Conservation (phyloP, 139 green algal species). For the Pseudopediastrum boryanum region DNA sequence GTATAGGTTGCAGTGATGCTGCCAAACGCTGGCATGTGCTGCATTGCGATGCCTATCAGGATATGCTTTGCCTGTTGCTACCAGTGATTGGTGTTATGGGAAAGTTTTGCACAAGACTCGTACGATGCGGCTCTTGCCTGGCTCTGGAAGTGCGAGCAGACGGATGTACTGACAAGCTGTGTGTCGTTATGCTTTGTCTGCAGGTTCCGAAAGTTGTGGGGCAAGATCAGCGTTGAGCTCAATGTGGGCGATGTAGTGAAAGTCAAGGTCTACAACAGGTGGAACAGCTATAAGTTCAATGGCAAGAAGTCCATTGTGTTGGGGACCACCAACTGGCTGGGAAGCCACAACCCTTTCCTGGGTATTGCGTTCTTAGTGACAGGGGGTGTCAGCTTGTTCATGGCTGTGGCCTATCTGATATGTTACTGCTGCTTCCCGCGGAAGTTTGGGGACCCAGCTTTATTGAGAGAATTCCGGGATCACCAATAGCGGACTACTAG, state of each 20-base stretch:
- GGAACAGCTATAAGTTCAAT: conserved; percentile 82
- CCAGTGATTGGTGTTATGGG: no score
- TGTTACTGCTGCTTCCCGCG: conserved; percentile 38
- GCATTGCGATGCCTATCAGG: no score
- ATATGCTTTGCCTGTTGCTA: no score
- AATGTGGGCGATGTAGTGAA: conserved; percentile 47
- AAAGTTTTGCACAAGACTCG: no score
- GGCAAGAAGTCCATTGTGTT: conserved; percentile 79
- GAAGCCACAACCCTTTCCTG: conserved; percentile 80
- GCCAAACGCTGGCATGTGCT: no score
- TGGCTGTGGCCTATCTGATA: conserved; percentile 53
- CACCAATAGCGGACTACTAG: no score
- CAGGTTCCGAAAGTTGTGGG: conserved; percentile 72
- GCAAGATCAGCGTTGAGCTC: conserved; percentile 44
- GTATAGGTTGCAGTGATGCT: no score
- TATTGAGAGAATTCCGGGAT: no score
- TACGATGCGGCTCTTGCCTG: no score
- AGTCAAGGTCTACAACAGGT: conserved; percentile 49
- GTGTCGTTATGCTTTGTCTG: no score
- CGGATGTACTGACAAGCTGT: no score
- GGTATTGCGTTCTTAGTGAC: conserved; percentile 76
- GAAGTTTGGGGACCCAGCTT: conserved; percentile 58
- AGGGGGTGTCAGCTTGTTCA: conserved; percentile 57
- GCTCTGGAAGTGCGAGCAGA: no score
- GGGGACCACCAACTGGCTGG: conserved; percentile 81